phyloP scores from a whole-genome alignment of 352 stramenopile species.

The Globisporangium sylvaticum region DNA sequence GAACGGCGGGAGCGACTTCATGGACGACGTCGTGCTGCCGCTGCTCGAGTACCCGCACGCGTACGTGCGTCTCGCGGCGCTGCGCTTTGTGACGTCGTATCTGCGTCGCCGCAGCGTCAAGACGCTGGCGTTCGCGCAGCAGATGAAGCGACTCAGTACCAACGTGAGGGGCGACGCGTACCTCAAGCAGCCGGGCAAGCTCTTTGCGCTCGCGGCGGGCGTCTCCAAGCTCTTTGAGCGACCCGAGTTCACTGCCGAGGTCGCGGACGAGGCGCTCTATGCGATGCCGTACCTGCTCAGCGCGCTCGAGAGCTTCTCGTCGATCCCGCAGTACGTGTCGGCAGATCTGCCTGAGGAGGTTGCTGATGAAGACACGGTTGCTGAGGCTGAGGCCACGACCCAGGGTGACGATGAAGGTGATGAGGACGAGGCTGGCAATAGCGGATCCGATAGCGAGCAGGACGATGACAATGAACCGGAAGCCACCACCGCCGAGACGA shows the following conservation, averaged over 20 bases:
- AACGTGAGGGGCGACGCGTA: slow-evolving; percentile 38
- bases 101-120: slow-evolving; percentile 37
- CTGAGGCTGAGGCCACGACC: slow-evolving; percentile 13
- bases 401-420: slow-evolving; percentile 12
- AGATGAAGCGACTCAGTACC: slow-evolving; percentile 30
- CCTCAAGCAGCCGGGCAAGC: slow-evolving; percentile 44
- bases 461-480: slow-evolving; percentile 18
- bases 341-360: slow-evolving; percentile 15
- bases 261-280: slow-evolving; percentile 53
- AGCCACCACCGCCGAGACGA: slow-evolving; percentile 24
- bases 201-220: slow-evolving; percentile 57
- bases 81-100: slow-evolving; percentile 65
- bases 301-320: slow-evolving; percentile 43
- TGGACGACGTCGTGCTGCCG: slow-evolving; percentile 47
- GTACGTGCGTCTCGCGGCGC: slow-evolving; percentile 59
- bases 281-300: slow-evolving; percentile 60
- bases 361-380: slow-evolving; percentile 14
- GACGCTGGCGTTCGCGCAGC: slow-evolving; percentile 39
- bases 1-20: slow-evolving; percentile 23
- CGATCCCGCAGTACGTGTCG: slow-evolving; percentile 56
- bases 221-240: slow-evolving; percentile 73
- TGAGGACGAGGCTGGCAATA: slow-evolving; percentile 4
- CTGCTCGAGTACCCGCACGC: slow-evolving; percentile 75
- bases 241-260: slow-evolving; percentile 38
- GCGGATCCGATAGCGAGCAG: slow-evolving; percentile 5